Base-by-base conservation (phyloP, 495 filamentous ascomycete species). In the Trichodelitschia bisporula region DNA sequence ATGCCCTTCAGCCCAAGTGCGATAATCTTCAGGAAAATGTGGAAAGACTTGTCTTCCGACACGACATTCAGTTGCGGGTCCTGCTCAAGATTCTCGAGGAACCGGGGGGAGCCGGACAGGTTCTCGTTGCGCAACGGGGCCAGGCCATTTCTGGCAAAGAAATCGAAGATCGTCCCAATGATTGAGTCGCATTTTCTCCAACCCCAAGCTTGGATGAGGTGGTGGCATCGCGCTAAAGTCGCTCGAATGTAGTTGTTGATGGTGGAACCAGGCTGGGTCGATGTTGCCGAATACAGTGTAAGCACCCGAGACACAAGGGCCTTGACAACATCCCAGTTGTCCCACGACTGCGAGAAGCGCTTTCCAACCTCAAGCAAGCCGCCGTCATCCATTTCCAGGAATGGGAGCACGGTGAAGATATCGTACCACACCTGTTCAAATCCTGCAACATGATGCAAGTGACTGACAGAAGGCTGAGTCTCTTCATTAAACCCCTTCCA, bases 1-100 rank as follows among this genome's bases (percentile, higher is more conserved):
- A 89, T 51, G 9, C 64, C 60, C 18, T 61, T 61, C 18, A 93
- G 58, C 6, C 70, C 69, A 36, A 68, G 48, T 11, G 63, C 80
- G 26, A 92, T 51, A 14, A 78, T 66, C 43, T 97, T 97, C 26
- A 93, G 58, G 33, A 92, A 67, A n/a, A 91, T 72, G 46, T 90
- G 76, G 39, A 97, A 97, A 36, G 78, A 77, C n/a, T 65, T 62
- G 41, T 97, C 86, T 17, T 70, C 67, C 3, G 63, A 49, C 28
- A 62, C 55, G 19, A 74, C 48, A 9, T 59, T 54, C 11, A 92
- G 47, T 1, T 55, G 56, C 4, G 74, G 77, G 11, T 56, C 54
- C 16, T 51, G 42, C 30, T 70, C 59, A 2, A 95, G 68, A 27
- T 72, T 49, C 31, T 78, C 69, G 4, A 95, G 64, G 38, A 92